A percentile compares a stretch with the other conserved stretches of the same genome.
Evolutionary conservation across 768 basidiomycete genomes (phyloP).

Genomic region (Hemileccinum impolitum): DNA sequence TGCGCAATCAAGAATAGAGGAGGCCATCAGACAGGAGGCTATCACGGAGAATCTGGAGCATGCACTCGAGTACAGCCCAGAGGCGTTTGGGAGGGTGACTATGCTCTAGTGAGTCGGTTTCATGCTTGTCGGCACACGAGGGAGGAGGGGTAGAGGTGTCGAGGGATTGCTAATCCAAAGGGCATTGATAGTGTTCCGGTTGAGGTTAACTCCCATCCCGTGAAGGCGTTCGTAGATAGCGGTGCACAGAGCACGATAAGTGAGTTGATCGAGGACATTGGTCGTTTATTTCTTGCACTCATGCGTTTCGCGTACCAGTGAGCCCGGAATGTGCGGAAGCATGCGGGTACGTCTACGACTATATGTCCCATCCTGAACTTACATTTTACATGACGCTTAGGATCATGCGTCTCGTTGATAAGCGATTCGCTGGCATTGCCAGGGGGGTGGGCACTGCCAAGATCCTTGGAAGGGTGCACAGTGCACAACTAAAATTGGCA

Average conservation of each 20-base stretch:
- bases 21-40: conserved; percentile 84
- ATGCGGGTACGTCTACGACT: conserved; percentile 64
- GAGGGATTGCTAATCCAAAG: conserved; percentile 12
- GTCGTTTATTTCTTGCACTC: conserved; percentile 2
- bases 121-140: neutral
- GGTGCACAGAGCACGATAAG: conserved; percentile 98
- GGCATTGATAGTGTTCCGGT: conserved; percentile 63
- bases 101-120: conserved; percentile 88
- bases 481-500: conserved; percentile 84
- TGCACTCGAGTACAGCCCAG: conserved; percentile 90
- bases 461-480: conserved; percentile 92
- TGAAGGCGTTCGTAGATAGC: conserved; percentile 98
- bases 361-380: neutral
- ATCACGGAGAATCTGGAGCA: conserved; percentile 92
- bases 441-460: conserved; percentile 92
- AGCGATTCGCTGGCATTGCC: conserved; percentile 84
- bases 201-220: conserved; percentile 86
- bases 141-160: neutral
- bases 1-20: conserved; percentile 90
- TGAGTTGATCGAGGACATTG: conserved; percentile 35
- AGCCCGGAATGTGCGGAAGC: conserved; percentile 88
- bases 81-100: conserved; percentile 88
- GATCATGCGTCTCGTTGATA: conserved; percentile 91
- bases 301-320: conserved; percentile 45
- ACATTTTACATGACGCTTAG: conserved; percentile 34